These are phyloP conservation scores for Stagonosporopsis cucurbitacearum DNA, from an alignment of 2,329 filamentous ascomycete species.

Conservation along the genomic window DNA sequence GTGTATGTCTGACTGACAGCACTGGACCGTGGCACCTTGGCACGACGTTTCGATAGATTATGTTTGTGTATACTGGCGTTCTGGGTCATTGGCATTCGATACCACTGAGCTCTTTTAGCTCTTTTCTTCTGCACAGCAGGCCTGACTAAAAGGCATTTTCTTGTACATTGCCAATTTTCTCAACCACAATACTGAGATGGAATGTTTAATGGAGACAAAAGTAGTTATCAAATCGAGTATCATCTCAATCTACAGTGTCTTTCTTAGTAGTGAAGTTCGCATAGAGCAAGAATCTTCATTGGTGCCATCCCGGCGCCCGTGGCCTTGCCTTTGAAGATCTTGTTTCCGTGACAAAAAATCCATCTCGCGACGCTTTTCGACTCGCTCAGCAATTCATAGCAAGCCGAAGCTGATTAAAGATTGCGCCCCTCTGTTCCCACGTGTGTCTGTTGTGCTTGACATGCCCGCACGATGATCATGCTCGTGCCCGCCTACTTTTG, in stretches of 20 bases:
- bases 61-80: slow-evolving; percentile 26
- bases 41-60: neutral
- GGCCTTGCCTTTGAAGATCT: too few species aligned
- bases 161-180: slow-evolving; percentile 23
- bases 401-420: neutral
- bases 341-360: too few species aligned
- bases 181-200: neutral
- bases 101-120: slow-evolving; percentile 19
- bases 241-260: neutral
- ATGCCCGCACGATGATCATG: too few species aligned
- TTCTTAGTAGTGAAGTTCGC: neutral
- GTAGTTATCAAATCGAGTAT: slow-evolving; percentile 3
- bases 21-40: neutral
- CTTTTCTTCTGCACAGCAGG: slow-evolving; percentile 8
- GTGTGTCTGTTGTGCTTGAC: neutral
- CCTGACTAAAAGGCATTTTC: slow-evolving; percentile 14
- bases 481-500: slow-evolving; percentile 2
- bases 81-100: slow-evolving; percentile 22
- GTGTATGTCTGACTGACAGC: neutral
- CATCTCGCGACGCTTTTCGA: too few species aligned
- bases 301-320: too few species aligned
- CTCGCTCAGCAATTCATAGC: neutral
- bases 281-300: neutral
- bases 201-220: slow-evolving; percentile 7
- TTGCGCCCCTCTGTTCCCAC: neutral